A percentile compares a stretch with the other conserved stretches of the same genome.
Conservation (phyloP, 257 asterid species). For the Solanum gracilifrons region DNA sequence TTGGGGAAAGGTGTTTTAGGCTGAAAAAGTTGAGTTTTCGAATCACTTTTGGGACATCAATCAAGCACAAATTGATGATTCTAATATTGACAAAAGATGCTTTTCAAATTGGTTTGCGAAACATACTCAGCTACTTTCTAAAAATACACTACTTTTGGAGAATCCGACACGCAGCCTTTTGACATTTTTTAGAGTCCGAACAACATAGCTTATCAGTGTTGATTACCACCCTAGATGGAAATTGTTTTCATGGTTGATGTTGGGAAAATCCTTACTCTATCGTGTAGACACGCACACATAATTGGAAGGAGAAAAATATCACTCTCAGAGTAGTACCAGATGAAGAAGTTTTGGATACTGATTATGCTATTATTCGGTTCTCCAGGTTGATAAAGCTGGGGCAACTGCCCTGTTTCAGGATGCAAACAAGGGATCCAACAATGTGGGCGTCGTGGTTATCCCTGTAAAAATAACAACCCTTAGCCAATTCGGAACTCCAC, state of each 20-base stretch:
- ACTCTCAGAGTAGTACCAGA: background rate
- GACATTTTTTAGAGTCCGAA: background rate
- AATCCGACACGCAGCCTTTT: rapidly evolving
- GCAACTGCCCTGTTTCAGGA: constrained; percentile 79
- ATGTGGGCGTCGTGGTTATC: constrained; percentile 70
- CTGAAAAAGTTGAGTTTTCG: background rate
- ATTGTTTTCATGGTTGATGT: background rate
- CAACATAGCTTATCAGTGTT: background rate
- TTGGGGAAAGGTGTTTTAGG: background rate
- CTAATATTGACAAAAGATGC: background rate
- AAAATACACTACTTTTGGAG: background rate
- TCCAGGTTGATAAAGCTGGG: constrained; percentile 88
- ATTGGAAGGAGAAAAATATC: background rate
- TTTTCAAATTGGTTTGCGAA: background rate
- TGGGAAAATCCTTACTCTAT: background rate
- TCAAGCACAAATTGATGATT: background rate
- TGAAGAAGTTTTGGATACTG: background rate
- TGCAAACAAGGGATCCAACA: constrained; percentile 50
- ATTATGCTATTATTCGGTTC: background rate
- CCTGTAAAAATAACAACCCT: constrained; percentile 67
- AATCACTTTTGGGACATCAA: background rate
- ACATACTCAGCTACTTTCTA: background rate
- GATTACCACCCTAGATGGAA: background rate
- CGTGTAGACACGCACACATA: background rate
- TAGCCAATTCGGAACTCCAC: constrained; percentile 72